phyloP scores from a whole-genome alignment of 352 stramenopile species.

The Stephanocyclus meneghinianus region DNA sequence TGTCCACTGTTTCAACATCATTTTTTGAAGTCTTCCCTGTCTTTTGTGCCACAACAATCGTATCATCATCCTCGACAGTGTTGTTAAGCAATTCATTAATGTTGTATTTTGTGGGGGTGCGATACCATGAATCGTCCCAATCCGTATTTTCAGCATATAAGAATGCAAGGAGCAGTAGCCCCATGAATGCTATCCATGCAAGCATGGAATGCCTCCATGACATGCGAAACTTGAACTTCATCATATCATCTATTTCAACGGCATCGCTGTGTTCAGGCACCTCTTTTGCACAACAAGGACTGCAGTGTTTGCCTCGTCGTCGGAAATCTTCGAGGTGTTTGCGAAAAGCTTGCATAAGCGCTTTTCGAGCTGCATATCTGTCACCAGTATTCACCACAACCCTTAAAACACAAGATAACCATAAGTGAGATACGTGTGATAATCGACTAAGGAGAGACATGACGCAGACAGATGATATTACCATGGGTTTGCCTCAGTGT shows the following conservation, averaged over 20 bases:
- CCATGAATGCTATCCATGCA: conserved; percentile 40
- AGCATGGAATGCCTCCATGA: conserved; percentile 39
- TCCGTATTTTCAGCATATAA: conserved; percentile 51
- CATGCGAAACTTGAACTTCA: conserved; percentile 44
- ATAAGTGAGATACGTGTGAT: not conserved
- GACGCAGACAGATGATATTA: conserved; percentile 22
- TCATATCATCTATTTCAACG: conserved; percentile 51
- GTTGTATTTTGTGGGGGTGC: conserved; percentile 43
- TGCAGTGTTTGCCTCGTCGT: conserved; percentile 23
- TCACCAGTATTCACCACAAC: conserved; percentile 25
- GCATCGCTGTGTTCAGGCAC: conserved; percentile 15
- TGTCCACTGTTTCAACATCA: conserved; percentile 12
- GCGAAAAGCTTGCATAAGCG: conserved; percentile 45
- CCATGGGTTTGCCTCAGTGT: conserved; percentile 65
- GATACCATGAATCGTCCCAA: conserved; percentile 37
- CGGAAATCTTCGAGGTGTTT: conserved; percentile 45
- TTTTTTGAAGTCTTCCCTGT: conserved; percentile 12
- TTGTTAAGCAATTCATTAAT: conserved; percentile 50
- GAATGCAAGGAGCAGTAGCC: conserved; percentile 37
- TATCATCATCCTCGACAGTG: conserved; percentile 23
- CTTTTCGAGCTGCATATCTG: conserved; percentile 51
- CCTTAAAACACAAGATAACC: not conserved
- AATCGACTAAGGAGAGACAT: not conserved
- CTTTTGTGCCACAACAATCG: conserved; percentile 22
- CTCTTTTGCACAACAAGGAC: conserved; percentile 28